Base-by-base conservation (phyloP, 306 rosid genomes). In the Leucaena leucocephala region DNA sequence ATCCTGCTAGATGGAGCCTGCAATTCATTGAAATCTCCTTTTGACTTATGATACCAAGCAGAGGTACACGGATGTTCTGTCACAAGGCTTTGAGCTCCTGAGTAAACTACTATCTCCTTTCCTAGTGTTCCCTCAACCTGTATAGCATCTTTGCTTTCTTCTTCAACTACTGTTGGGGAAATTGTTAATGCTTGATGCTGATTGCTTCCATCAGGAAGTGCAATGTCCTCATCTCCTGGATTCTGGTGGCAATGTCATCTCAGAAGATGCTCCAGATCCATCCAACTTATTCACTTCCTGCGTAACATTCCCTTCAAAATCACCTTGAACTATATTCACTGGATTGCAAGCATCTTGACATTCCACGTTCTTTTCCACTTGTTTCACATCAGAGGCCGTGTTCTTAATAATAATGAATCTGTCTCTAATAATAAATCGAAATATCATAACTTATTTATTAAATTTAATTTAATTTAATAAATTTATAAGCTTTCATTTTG, bases 31-130 rank as follows among this genome's bases (percentile, higher is more conserved):
- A 49, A 67, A 65, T 82, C 78, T 61, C 76, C 64, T 46, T 54
- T 68, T 78, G 74, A 66, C 58, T 46, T 57, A 34, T 35, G 74
- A 76, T 22, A 82, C 59, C 14, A 6, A 45, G 27, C 48, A 52
- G 81, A 76, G 43, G 62, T 58, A 52, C 50, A 27, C 21, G 80
- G 75, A 77, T 48, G 80, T 39, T 82, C 83, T 76, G 73, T 61
- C 73, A 49, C 71, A 16, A 16, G 78, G 81, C 66, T 21, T 58
- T 44, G 78, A 58, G 78, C 82, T 73, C 68, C 85, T 4, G 77
- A 76, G 81, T 82, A 66, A 71, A 61, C 83, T 73, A 80, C 82
- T 17, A 83, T 80, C 68, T 86, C 91, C 83, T 69, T 52, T 81
- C 78, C 86, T 81, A 78, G n/a, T 13, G 76, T 74, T 78, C 77